Percentiles rank a stretch among this genome's conserved stretches.
These are phyloP conservation scores for Schoenoplectus tabernaemontani DNA, from an alignment of 202 grass and related monocot genomes.

Conservation along the genomic window DNA sequence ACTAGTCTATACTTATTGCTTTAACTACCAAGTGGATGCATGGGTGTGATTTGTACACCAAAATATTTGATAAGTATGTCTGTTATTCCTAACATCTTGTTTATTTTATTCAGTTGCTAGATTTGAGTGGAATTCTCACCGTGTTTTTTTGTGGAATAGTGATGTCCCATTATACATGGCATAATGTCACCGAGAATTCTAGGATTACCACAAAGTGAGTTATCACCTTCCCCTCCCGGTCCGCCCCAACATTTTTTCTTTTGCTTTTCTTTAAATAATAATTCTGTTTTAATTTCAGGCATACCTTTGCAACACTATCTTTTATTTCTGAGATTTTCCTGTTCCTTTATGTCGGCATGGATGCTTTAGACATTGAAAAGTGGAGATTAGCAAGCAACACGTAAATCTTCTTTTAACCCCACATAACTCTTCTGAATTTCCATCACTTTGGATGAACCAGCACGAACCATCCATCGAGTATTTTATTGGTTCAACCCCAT, in stretches of 20 bases:
- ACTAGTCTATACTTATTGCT: too few species aligned
- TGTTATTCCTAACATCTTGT: slow-evolving; percentile 25
- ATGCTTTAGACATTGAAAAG: slow-evolving; percentile 95
- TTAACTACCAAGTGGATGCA: neutral
- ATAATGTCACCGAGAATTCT: slow-evolving; percentile 94
- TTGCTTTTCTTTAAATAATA: neutral
- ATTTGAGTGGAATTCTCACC: slow-evolving; percentile 88
- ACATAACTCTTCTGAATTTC: slow-evolving; percentile 12
- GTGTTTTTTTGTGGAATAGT: slow-evolving; percentile 99
- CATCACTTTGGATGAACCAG: neutral
- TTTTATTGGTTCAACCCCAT: neutral
- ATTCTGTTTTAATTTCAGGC: slow-evolving; percentile 40
- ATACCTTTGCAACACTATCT: slow-evolving; percentile 86
- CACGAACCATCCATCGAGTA: neutral
- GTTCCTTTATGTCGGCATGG: slow-evolving; percentile 97
- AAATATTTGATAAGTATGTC: neutral
- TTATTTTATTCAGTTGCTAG: slow-evolving; percentile 56
- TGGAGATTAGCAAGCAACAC: slow-evolving; percentile 84
- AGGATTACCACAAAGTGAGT: slow-evolving; percentile 88
- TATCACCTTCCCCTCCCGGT: slow-evolving; percentile 3
- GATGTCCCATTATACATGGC: slow-evolving; percentile 99
- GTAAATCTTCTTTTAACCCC: slow-evolving; percentile 32
- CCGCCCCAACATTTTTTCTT: neutral
- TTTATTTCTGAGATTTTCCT: slow-evolving; percentile 93
- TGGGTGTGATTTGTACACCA: neutral